Evolutionary conservation across 495 filamentous ascomycete species (phyloP).

Genomic region (Xylaria acuta): DNA sequence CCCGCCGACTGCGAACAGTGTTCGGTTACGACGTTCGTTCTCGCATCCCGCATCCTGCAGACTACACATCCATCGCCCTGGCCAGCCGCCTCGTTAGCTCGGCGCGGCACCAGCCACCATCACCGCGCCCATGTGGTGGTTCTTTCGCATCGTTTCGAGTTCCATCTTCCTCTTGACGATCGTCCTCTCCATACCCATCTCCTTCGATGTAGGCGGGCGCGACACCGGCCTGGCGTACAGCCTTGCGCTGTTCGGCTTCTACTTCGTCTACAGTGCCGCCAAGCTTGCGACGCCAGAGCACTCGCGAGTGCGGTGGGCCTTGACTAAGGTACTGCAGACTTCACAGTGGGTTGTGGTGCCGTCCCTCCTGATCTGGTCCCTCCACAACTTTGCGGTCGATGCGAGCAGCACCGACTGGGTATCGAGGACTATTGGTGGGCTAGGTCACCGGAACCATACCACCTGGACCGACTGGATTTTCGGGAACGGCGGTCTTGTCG

Average conservation of each 20-base stretch:
- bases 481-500: conserved; percentile 76
- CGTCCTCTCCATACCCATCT: conserved; percentile 90
- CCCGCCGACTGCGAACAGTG: not conserved
- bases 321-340: conserved; percentile 68
- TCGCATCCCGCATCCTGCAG: not conserved
- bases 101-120: conserved; percentile 45
- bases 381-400: conserved; percentile 93
- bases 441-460: conserved; percentile 62
- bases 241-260: conserved; percentile 83
- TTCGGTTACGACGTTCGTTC: not conserved
- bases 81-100: conserved; percentile 41
- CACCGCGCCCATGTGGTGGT: conserved; percentile 67
- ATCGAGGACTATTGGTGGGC: conserved; percentile 73
- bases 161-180: conserved; percentile 84
- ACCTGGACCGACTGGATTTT: conserved; percentile 83
- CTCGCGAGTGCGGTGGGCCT: conserved; percentile 73
- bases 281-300: conserved; percentile 80
- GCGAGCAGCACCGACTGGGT: conserved; percentile 78
- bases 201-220: conserved; percentile 96
- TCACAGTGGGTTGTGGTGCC: conserved; percentile 86
- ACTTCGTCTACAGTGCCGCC: conserved; percentile 83
- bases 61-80: conserved; percentile 31
- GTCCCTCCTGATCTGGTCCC: conserved; percentile 86
- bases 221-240: conserved; percentile 93
- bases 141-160: conserved; percentile 73